phyloP scores from a whole-genome alignment of 2,329 filamentous ascomycete species.

The Hymenoscyphus linearis region DNA sequence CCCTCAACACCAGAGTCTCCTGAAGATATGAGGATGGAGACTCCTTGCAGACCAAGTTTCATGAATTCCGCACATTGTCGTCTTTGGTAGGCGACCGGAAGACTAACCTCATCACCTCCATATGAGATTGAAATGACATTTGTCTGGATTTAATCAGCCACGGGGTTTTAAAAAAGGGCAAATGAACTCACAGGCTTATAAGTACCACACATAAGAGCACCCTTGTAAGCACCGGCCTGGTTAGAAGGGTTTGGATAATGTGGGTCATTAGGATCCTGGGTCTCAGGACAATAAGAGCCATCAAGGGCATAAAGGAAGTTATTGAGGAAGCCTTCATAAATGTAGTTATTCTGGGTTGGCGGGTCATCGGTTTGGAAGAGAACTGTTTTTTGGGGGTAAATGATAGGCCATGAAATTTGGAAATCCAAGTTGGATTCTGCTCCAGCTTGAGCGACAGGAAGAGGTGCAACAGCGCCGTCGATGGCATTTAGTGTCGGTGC shows the following conservation, averaged over 20 bases:
- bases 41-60: constrained; percentile 58
- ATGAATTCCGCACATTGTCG: constrained; percentile 58
- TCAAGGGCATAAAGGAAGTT: constrained; percentile 44
- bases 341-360: constrained; percentile 35
- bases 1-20: constrained; percentile 46
- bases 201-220: constrained; percentile 22
- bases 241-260: constrained; percentile 9
- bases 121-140: constrained; percentile 54
- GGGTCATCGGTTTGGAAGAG: constrained; percentile 42
- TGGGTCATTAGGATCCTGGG: constrained; percentile 10
- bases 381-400: constrained; percentile 41
- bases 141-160: constrained; percentile 27
- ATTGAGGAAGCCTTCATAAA: constrained; percentile 39
- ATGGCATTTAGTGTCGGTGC: constrained; percentile 35
- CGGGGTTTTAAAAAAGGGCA: background rate
- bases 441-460: constrained; percentile 27
- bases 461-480: constrained; percentile 36
- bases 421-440: constrained; percentile 41
- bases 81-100: constrained; percentile 54
- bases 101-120: constrained; percentile 59
- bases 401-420: constrained; percentile 40
- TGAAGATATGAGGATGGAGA: constrained; percentile 55
- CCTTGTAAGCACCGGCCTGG: constrained; percentile 15
- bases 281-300: constrained; percentile 40
- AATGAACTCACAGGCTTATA: constrained; percentile 31